Percentiles rank a stretch among this genome's conserved stretches.
These are phyloP conservation scores for Pyrenophora teres DNA, from an alignment of 2,329 filamentous ascomycete genomes.

Conservation along the genomic window DNA sequence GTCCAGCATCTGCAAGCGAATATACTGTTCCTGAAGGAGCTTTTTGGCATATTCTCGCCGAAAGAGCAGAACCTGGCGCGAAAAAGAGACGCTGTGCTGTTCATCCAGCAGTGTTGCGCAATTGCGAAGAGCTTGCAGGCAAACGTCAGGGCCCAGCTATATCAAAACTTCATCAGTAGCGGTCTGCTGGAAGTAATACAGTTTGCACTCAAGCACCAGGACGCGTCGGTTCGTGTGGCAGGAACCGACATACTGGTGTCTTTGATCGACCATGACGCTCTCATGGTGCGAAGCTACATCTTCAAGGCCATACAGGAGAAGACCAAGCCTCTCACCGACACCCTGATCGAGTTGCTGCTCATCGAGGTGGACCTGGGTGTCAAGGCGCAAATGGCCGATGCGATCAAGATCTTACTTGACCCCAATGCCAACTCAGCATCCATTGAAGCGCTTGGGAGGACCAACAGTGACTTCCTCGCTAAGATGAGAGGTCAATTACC, in stretches of 20 bases:
- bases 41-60: slow-evolving; percentile 82
- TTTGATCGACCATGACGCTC: slow-evolving; percentile 92
- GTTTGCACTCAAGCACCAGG: slow-evolving; percentile 83
- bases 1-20: slow-evolving; percentile 92
- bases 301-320: slow-evolving; percentile 91
- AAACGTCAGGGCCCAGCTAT: slow-evolving; percentile 77
- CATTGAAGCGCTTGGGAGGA: slow-evolving; percentile 63
- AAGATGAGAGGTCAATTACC: slow-evolving; percentile 62
- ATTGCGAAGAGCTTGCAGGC: slow-evolving; percentile 95
- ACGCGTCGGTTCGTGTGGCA: slow-evolving; percentile 84
- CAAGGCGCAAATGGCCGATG: slow-evolving; percentile 93
- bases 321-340: slow-evolving; percentile 83
- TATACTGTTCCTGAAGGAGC: slow-evolving; percentile 74
- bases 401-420: slow-evolving; percentile 90
- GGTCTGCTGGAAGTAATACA: slow-evolving; percentile 89
- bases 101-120: slow-evolving; percentile 93
- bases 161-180: slow-evolving; percentile 86
- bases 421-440: slow-evolving; percentile 64
- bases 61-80: slow-evolving; percentile 67
- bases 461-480: slow-evolving; percentile 69
- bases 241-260: slow-evolving; percentile 93
- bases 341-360: slow-evolving; percentile 86
- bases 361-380: slow-evolving; percentile 92
- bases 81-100: slow-evolving; percentile 92
- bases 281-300: slow-evolving; percentile 91